Conservation (phyloP, 176 grass and related monocot genomes). For the Chloris gayana region DNA sequence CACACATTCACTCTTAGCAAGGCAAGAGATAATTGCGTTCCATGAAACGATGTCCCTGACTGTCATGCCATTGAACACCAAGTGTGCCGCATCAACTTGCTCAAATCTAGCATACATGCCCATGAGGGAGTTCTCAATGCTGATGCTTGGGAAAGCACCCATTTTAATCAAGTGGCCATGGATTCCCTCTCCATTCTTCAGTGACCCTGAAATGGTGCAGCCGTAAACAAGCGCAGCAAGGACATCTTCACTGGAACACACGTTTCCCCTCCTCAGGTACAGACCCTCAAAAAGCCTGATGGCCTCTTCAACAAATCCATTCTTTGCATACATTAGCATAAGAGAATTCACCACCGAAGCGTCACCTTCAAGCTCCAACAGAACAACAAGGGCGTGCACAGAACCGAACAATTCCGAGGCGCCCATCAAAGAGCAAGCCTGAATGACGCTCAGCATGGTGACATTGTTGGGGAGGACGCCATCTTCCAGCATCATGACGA, state of each 20-base stretch:
- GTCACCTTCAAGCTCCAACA: conserved; percentile 30
- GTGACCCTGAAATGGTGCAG: conserved; percentile 44
- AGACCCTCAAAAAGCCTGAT: conserved; percentile 28
- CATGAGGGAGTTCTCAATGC: conserved; percentile 63
- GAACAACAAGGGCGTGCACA: conserved; percentile 52
- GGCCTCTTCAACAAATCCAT: conserved; percentile 47
- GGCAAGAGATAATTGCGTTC: conserved; percentile 72
- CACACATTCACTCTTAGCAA: conserved; percentile 52
- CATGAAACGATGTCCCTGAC: conserved; percentile 62
- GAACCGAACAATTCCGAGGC: conserved; percentile 37
- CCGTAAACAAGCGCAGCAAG: conserved; percentile 47
- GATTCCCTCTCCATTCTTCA: conserved; percentile 49
- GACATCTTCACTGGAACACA: conserved; percentile 51
- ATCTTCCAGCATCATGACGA: conserved; percentile 72
- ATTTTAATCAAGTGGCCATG: conserved; percentile 52
- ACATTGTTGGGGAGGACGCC: conserved; percentile 56
- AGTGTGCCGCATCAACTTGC: conserved; percentile 31
- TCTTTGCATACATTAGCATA: conserved; percentile 67
- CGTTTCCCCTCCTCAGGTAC: conserved; percentile 33
- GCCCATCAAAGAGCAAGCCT: conserved; percentile 68
- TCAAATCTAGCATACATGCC: conserved; percentile 62
- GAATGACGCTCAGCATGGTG: conserved; percentile 69
- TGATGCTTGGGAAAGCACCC: conserved; percentile 47
- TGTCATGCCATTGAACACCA: conserved; percentile 57
- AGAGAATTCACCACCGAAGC: conserved; percentile 59